phyloP scores from a whole-genome alignment of 495 filamentous ascomycete genomes.

The Letharia lupina region DNA sequence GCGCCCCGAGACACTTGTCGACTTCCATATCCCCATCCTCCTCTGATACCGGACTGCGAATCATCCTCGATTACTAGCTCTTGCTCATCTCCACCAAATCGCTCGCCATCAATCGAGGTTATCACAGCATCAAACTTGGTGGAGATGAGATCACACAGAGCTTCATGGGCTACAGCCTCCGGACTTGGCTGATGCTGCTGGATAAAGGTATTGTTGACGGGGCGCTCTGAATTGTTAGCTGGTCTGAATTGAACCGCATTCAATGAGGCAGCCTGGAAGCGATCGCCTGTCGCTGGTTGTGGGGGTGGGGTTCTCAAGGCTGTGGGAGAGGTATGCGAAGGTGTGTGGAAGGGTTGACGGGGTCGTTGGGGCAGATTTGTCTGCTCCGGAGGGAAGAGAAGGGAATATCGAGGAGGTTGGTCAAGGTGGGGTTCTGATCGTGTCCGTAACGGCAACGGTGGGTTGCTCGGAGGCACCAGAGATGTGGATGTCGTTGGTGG shows the following conservation, averaged over 20 bases:
- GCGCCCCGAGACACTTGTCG: constrained; percentile 20
- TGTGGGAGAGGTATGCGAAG: background rate
- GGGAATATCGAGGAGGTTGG: constrained; percentile 3
- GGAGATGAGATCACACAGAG: constrained; percentile 49
- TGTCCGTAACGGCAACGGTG: background rate
- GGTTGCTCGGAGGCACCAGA: background rate
- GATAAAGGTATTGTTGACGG: background rate
- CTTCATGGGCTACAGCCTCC: constrained; percentile 27
- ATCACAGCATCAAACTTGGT: constrained; percentile 53
- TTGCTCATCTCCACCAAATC: constrained; percentile 51
- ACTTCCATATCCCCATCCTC: constrained; percentile 19
- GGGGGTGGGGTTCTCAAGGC: background rate
- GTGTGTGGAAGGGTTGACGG: background rate
- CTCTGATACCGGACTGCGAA: constrained; percentile 28
- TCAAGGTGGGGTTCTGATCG: background rate
- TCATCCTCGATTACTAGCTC: constrained; percentile 40
- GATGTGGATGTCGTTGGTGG: background rate
- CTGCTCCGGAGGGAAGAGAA: background rate
- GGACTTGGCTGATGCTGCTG: background rate
- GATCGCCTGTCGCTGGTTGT: background rate
- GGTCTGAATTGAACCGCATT: background rate
- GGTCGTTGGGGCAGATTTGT: background rate
- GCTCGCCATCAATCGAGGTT: constrained; percentile 60
- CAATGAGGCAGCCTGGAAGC: background rate
- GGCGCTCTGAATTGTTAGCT: background rate